These are phyloP conservation scores for Pythium dissotocum DNA, from an alignment of 352 stramenopile species.

Conservation along the genomic window DNA sequence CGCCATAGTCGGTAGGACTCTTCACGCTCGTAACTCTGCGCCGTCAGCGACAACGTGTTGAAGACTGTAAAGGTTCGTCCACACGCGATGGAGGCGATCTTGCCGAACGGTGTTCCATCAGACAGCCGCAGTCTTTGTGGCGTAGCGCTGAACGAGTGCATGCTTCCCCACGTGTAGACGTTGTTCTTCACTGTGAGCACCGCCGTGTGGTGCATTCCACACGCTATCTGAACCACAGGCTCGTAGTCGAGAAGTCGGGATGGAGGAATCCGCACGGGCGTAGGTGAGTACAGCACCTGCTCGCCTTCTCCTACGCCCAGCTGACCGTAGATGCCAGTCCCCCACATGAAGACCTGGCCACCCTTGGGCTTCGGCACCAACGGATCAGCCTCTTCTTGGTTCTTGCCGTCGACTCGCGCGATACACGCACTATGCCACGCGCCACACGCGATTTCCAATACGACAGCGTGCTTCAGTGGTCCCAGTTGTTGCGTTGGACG, in stretches of 20 bases:
- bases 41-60: constrained; percentile 55
- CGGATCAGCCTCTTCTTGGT: constrained; percentile 14
- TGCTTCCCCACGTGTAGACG: constrained; percentile 72
- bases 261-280: constrained; percentile 35
- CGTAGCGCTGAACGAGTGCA: constrained; percentile 42
- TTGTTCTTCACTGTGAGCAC: constrained; percentile 50
- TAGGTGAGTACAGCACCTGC: constrained; percentile 51
- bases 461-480: constrained; percentile 32
- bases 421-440: constrained; percentile 78
- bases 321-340: constrained; percentile 73
- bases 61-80: constrained; percentile 76
- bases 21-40: constrained; percentile 56
- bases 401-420: constrained; percentile 24
- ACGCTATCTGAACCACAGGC: constrained; percentile 43
- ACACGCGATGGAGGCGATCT: constrained; percentile 63
- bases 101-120: constrained; percentile 38
- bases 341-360: constrained; percentile 60
- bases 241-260: constrained; percentile 44
- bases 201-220: constrained; percentile 68
- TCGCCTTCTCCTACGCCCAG: constrained; percentile 41
- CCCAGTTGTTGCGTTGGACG: constrained; percentile 43
- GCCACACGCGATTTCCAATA: constrained; percentile 64
- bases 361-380: background rate
- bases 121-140: constrained; percentile 39
- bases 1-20: constrained; percentile 55